Evolutionary conservation across 371 early-diverging fungal genomes (phyloP).

Genomic region (Batrachochytrium dendrobatidis): DNA sequence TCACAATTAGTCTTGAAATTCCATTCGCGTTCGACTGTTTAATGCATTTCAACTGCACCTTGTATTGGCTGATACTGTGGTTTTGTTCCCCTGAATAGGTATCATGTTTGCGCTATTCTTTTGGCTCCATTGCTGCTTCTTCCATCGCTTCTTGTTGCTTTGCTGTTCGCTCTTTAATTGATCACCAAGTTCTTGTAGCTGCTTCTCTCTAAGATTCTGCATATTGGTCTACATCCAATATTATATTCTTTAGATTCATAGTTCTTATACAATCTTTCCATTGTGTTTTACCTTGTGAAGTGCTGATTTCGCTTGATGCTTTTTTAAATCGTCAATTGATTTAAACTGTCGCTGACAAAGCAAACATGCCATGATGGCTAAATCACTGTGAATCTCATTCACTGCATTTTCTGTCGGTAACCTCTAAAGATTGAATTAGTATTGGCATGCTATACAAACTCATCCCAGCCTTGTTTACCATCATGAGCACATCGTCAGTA

Average conservation of each 20-base stretch:
- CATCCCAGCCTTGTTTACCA: constrained; percentile 2
- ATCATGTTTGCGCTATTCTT: not conserved
- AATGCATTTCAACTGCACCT: not conserved
- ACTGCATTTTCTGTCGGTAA: constrained; percentile 29
- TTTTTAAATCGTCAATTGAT: constrained; percentile 42
- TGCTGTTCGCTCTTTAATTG: not conserved
- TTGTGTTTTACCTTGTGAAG: constrained; percentile 52
- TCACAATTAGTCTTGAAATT: not conserved
- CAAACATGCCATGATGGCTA: constrained; percentile 47
- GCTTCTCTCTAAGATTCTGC: not conserved
- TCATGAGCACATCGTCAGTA: constrained; percentile 7
- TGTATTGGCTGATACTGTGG: not conserved
- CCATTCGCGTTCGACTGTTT: not conserved
- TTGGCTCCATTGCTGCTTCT: not conserved
- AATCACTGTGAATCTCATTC: constrained; percentile 42
- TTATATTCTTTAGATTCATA: not conserved
- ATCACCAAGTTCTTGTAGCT: not conserved
- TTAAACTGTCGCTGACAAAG: constrained; percentile 66
- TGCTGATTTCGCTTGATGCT: constrained; percentile 55
- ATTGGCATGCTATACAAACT: not conserved
- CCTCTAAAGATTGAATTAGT: not conserved
- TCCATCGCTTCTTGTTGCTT: not conserved
- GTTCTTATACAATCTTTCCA: not conserved
- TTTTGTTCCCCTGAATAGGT: not conserved
- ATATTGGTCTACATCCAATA: not conserved